Base-by-base conservation (phyloP, 768 basidiomycete genomes). In the Auricularia heimuer region DNA sequence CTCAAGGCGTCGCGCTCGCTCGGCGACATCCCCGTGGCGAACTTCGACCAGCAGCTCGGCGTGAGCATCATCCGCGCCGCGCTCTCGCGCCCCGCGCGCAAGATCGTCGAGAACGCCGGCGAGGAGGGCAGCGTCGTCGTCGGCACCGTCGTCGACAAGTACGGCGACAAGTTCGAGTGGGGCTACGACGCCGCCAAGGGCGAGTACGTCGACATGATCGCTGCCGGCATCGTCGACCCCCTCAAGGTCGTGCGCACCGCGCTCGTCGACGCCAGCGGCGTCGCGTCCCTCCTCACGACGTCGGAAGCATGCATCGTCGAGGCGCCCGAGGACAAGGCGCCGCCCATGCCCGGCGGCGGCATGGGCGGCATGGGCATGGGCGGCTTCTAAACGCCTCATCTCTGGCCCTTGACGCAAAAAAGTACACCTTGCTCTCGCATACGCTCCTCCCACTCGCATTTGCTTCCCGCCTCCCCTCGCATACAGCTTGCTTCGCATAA, bases 11-110 rank as follows among this genome's bases (percentile, higher is more conserved):
- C 84, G 33, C 80, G 89, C 44, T 81, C 88, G 65, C 85, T 94
- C 58, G 68, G 83, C 11, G 86, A 87, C 54, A 85, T 98, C 71
- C 75, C 83, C 21, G 92, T 90, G 0, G 77, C 79, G 75, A 98
- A 98, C 90, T 98, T 98, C 72, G 96, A 98, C 79, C 95, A 98
- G 73, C 88, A 94, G 71, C 91, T 99, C 65, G 96, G 96, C 70
- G 92, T 98, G 29, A 83, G 86, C 67, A 98, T 97, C 77, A 91
- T 97, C 75, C 86, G 88, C 37, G 86, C 90, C 35, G 94, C 95
- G 21, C 77, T 98, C 68, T 84, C 86, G 21, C 81, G 86, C 65
- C 96, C 96, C 4, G 82, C 89, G 12, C 88, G 93, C 56, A 90
- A 90, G 1, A 98, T 98, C 75, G 84, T 94, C 65, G 82, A 82